Evolutionary conservation across 495 filamentous ascomycete species (phyloP).

Genomic region (Cetradonia linearis): DNA sequence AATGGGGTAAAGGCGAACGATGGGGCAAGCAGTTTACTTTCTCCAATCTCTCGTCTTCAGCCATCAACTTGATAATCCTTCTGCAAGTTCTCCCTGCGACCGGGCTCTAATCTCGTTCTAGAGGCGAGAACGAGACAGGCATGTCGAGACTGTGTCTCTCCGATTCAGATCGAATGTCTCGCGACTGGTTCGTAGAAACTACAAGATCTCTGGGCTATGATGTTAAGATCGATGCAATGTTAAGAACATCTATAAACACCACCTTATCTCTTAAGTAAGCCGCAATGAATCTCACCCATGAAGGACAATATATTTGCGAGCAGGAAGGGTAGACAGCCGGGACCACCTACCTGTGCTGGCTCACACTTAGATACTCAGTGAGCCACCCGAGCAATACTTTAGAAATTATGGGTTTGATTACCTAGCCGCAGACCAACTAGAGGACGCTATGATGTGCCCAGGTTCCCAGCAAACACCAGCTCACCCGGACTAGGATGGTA

Average conservation of each 20-base stretch:
- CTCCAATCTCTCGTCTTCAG: conserved; percentile 2
- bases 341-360: conserved; percentile 57
- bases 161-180: conserved; percentile 57
- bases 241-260: conserved; percentile 16
- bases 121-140: conserved; percentile 49
- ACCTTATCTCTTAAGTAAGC: neutral
- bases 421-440: conserved; percentile 43
- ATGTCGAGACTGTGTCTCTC: conserved; percentile 60
- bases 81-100: too few relatives aligned
- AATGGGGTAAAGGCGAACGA: conserved; percentile 54
- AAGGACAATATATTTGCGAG: conserved; percentile 66
- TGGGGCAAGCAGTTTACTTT: conserved; percentile 50
- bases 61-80: too few relatives aligned
- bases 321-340: conserved; percentile 45
- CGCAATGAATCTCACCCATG: conserved; percentile 22
- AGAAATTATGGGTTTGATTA: neutral
- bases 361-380: conserved; percentile 56
- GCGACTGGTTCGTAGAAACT: conserved; percentile 66
- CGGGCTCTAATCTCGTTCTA: conserved; percentile 23
- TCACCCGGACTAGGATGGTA: conserved; percentile 49
- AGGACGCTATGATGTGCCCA: conserved; percentile 39
- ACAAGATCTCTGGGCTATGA: conserved; percentile 54
- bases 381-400: neutral
- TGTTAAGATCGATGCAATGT: conserved; percentile 51
- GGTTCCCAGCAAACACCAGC: neutral